A percentile compares a stretch with the other conserved stretches of the same genome.
Conservation (phyloP, 768 basidiomycete genomes). For the Chalciporus sphaerocephalus region DNA sequence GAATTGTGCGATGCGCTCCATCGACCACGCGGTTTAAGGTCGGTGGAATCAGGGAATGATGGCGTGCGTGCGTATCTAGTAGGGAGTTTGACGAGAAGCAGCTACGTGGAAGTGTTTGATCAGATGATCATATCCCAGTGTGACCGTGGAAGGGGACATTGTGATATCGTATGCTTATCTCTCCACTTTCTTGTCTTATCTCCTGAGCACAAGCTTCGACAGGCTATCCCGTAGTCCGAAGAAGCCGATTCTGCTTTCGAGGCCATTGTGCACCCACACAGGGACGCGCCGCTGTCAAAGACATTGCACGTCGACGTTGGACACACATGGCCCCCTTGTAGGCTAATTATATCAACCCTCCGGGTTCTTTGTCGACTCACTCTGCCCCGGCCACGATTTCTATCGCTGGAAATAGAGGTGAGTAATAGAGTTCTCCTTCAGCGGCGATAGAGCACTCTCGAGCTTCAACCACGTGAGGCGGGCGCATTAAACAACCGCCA, state of each 20-base stretch:
- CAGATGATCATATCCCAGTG: background rate
- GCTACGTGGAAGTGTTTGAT: background rate
- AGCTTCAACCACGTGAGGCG: conserved; percentile 18
- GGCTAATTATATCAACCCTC: conserved; percentile 10
- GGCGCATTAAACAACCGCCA: background rate
- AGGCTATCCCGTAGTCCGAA: background rate
- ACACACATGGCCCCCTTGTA: conserved; percentile 3
- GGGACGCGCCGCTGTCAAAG: background rate
- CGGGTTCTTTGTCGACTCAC: background rate
- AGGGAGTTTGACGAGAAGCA: too few relatives aligned
- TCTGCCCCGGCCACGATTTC: background rate
- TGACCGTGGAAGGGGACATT: background rate
- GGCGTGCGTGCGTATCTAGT: too few relatives aligned
- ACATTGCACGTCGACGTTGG: conserved; percentile 2
- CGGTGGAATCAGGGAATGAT: background rate
- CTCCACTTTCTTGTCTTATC: background rate
- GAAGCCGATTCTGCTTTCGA: background rate
- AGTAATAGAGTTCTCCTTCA: conserved; percentile 14
- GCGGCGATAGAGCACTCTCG: conserved; percentile 8
- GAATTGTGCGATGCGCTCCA: background rate
- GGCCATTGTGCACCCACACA: background rate
- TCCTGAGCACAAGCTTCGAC: background rate
- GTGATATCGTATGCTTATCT: background rate
- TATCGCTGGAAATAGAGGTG: conserved; percentile 15
- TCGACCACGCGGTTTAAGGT: conserved; percentile 9